phyloP scores from a whole-genome alignment of 176 grass and related monocot genomes.

The Ensete ventricosum region DNA sequence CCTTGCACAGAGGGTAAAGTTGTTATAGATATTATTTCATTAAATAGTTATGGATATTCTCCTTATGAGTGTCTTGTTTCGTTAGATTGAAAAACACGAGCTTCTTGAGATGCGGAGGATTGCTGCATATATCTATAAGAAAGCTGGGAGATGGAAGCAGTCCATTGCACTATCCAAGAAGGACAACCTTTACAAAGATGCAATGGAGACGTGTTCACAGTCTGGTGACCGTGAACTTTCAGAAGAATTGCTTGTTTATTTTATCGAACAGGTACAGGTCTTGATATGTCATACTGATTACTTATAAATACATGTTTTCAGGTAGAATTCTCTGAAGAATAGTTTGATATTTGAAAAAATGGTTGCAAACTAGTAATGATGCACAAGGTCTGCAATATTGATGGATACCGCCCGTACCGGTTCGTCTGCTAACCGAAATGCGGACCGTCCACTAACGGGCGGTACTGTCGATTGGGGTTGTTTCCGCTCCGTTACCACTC shows the following conservation, averaged over 20 bases:
- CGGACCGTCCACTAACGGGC: too few relatives aligned
- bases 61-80: background rate
- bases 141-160: slow-evolving; percentile 95
- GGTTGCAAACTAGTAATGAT: background rate
- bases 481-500: too few relatives aligned
- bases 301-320: too few relatives aligned
- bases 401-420: too few relatives aligned
- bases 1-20: slow-evolving; percentile 87
- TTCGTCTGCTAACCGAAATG: too few relatives aligned
- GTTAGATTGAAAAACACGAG: slow-evolving; percentile 93
- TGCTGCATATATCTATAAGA: slow-evolving; percentile 99
- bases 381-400: too few relatives aligned
- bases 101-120: slow-evolving; percentile 98
- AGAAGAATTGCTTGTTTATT: slow-evolving; percentile 95
- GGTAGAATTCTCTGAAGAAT: too few relatives aligned
- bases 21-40: background rate
- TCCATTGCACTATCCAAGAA: slow-evolving; percentile 94
- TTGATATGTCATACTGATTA: background rate
- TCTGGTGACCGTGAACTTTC: slow-evolving; percentile 83
- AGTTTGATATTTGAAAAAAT: background rate
- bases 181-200: slow-evolving; percentile 96
- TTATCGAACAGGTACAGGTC: slow-evolving; percentile 74
- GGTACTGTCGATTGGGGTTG: too few relatives aligned
- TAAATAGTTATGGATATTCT: background rate
- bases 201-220: slow-evolving; percentile 98